Evolutionary conservation across 768 basidiomycete species (phyloP), one percentile per base, ranked within the genome.

Genomic region (Naganishia antarctica): DNA sequence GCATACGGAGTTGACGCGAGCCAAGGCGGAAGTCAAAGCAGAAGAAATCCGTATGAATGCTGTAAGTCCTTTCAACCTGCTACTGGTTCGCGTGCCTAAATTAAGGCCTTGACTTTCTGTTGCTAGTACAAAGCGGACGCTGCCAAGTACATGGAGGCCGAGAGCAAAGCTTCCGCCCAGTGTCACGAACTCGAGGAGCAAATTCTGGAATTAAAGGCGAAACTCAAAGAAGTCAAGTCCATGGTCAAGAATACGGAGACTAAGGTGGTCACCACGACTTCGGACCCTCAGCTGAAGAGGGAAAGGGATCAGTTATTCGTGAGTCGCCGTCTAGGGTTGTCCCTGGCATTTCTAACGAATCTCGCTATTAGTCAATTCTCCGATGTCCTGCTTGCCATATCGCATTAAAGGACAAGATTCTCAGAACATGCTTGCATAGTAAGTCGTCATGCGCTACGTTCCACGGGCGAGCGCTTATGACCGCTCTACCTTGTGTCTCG

Each of bases 271-370:
- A 25, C 53, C 8, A 37, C 53, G 37, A 40, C 34, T 6, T 34
- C 53, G 53, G 53, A 57, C 40, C 53, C 53, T 40, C 53, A 61
- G 34, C 43, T 66, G 18, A 60, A 66, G 37, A 61, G 45, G 31
- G 65, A 66, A 32, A 21, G 65, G 40, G 65, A 66, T 43, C 61
- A 61, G 65, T 62, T 66, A 25, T 66, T 66, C 37, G 65, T 66
- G 60, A 61, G 65, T 62, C 29, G 12, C 3, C 4, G 13, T 34
- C 8, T 3, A 21, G 18, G 26, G 12, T 26, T 7, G n/a, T 29
- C 11, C 15, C n/a, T 23, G 15, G 18, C 34, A n/a, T 8, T 16
- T 18, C 12, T 46, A 43, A 31, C 29, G 31, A 46, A 23, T 23
- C 31, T 50, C 43, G 28, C 9, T 34, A 15, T 41, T 32, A 66